Percentiles rank a stretch among this genome's conserved stretches.
phyloP scores from a whole-genome alignment of 2,329 filamentous ascomycete species.

The Didymella pomorum region DNA sequence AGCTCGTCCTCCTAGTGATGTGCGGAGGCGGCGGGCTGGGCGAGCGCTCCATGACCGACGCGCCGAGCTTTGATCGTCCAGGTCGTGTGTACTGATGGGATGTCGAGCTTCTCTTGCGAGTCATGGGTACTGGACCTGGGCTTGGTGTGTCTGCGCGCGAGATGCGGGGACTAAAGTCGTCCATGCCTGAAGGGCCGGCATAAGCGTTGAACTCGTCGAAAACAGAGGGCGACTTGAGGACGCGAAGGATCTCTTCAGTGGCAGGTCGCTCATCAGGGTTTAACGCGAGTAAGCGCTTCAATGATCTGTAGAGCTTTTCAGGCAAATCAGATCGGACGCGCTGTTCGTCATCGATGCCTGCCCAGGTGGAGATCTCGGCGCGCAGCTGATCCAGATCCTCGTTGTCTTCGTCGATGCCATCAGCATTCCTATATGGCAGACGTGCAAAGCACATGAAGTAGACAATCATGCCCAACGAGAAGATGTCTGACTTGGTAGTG shows the following conservation, averaged over 20 bases:
- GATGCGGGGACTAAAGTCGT: slow-evolving; percentile 52
- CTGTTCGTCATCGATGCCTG: slow-evolving; percentile 81
- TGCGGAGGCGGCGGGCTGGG: slow-evolving; percentile 44
- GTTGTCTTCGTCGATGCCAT: slow-evolving; percentile 86
- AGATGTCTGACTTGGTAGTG: slow-evolving; percentile 97
- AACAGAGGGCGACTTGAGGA: slow-evolving; percentile 72
- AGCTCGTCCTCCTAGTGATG: slow-evolving; percentile 27
- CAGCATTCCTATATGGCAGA: slow-evolving; percentile 84
- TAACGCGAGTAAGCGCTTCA: slow-evolving; percentile 81
- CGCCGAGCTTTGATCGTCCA: slow-evolving; percentile 46
- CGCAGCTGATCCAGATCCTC: slow-evolving; percentile 88
- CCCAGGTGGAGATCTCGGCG: slow-evolving; percentile 85
- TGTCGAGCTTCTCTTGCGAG: slow-evolving; percentile 35
- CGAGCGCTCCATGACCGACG: slow-evolving; percentile 43
- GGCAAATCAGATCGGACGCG: slow-evolving; percentile 82
- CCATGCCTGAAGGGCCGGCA: slow-evolving; percentile 45
- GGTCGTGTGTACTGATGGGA: slow-evolving; percentile 36
- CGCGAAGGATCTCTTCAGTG: slow-evolving; percentile 82
- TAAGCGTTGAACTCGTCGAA: slow-evolving; percentile 57
- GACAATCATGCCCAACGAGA: slow-evolving; percentile 96
- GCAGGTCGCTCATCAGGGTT: slow-evolving; percentile 79
- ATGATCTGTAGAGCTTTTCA: slow-evolving; percentile 81
- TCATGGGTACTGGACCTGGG: slow-evolving; percentile 37
- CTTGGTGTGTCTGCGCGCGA: slow-evolving; percentile 55
- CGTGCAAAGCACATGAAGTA: slow-evolving; percentile 97